These are phyloP conservation scores for Hanseniaspora vineae DNA, from an alignment of 805 yeast genomes.

Conservation along the genomic window DNA sequence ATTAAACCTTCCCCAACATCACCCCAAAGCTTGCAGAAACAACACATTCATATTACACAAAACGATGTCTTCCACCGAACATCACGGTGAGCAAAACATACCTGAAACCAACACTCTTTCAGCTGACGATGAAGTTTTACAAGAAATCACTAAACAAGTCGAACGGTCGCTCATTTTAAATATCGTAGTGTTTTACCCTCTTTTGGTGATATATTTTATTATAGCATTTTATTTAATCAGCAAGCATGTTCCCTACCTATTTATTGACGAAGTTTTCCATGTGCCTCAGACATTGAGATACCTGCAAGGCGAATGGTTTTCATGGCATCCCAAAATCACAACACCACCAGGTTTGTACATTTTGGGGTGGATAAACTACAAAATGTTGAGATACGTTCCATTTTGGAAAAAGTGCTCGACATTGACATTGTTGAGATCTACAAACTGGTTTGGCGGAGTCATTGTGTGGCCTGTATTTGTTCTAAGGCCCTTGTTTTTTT, in stretches of 20 bases:
- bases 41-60: not conserved
- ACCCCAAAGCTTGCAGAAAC: too few species aligned
- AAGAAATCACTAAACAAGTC: slow-evolving; percentile 13
- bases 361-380: slow-evolving; percentile 27
- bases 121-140: not conserved
- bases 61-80: not conserved
- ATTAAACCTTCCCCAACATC: too few species aligned
- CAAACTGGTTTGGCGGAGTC: slow-evolving; percentile 59
- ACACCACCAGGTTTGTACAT: slow-evolving; percentile 91
- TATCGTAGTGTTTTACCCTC: slow-evolving; percentile 24
- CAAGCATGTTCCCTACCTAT: slow-evolving; percentile 20
- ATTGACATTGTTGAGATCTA: slow-evolving; percentile 32
- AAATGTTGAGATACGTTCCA: slow-evolving; percentile 12
- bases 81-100: not conserved
- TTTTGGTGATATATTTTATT: slow-evolving; percentile 15
- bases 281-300: slow-evolving; percentile 64
- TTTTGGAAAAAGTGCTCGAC: slow-evolving; percentile 14
- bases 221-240: slow-evolving; percentile 19
- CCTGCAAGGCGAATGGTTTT: slow-evolving; percentile 42
- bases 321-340: slow-evolving; percentile 84
- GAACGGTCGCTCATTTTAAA: slow-evolving; percentile 16
- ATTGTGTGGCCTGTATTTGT: slow-evolving; percentile 38
- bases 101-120: not conserved
- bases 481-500: slow-evolving; percentile 26
- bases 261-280: slow-evolving; percentile 70